Evolutionary conservation across 768 basidiomycete species (phyloP), one percentile per base, ranked within the genome.

Genomic region (Cyathus striatus): DNA sequence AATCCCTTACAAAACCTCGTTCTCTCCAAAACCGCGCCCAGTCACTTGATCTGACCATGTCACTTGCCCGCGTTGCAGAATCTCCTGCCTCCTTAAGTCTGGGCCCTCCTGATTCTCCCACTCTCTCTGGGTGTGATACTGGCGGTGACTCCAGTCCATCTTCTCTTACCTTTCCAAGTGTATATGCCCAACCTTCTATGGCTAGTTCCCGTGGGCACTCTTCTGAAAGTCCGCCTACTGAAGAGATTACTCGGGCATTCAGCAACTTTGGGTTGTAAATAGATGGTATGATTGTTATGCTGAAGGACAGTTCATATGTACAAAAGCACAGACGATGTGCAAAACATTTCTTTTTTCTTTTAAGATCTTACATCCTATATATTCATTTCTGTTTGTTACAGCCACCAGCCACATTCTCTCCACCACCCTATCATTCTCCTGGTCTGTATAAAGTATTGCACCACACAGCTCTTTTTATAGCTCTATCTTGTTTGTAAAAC

Each of bases 21-120:
- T 85, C 88, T 3, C 66, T 91, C 48, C 83, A 83, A 48, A 90
- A 90, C 52, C 85, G 91, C 14, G 91, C 91, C 0, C 91, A 94
- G 59, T 90, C 86, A 4, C 81, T 95, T 37, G 91, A 95, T 58
- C 68, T 95, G 50, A 90, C 87, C 0, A 81, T 81, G 50, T 91
- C 90, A 5, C 73, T 92, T 23, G 83, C 81, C n/a, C 82, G 81
- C 42, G 89, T 90, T 51, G 80, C 81, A 4, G 89, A 89, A 55
- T 74, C 35, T 9, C 17, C 35, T 18, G 7, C 80, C 16, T 57
- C 80, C 42, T n/a, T n/a, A n/a, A 70, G 76, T 41, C 65, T 82
- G 35, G 75, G 77, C 20, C 81, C 78, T 27, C 86, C 87, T 1
- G 86, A 89, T 39, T 91, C 88, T 1, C 88, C 88, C 1, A 88